phyloP scores from a whole-genome alignment of 2,329 filamentous ascomycete species.

The Verticillium nonalfalfae region DNA sequence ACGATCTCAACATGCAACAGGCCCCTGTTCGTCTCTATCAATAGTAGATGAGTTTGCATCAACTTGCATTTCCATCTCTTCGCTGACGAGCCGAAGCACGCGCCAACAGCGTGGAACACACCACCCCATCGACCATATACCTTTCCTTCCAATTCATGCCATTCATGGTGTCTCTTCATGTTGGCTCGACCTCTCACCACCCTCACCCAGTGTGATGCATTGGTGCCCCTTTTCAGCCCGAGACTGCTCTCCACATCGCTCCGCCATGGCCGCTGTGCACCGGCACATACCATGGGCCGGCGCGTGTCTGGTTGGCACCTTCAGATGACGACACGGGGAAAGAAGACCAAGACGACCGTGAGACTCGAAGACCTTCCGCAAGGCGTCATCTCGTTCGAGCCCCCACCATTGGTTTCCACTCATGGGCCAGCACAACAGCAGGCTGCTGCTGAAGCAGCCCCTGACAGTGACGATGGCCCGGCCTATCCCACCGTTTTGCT shows the following conservation, averaged over 20 bases:
- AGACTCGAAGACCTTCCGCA: slow-evolving; percentile 53
- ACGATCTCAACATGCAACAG: neutral
- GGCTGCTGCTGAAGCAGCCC: slow-evolving; percentile 23
- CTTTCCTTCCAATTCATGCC: neutral
- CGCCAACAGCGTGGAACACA: neutral
- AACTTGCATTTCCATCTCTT: neutral
- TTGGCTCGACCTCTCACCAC: slow-evolving; percentile 9
- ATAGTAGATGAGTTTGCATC: neutral
- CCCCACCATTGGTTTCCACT: slow-evolving; percentile 3
- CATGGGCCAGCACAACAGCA: slow-evolving; percentile 2
- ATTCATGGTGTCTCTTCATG: slow-evolving; percentile 10
- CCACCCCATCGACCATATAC: neutral
- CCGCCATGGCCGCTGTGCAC: slow-evolving; percentile 3
- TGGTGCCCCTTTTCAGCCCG: neutral
- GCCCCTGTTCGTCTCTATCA: neutral
- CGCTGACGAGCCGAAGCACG: slow-evolving; percentile 2
- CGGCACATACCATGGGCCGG: neutral
- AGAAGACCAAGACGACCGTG: slow-evolving; percentile 48
- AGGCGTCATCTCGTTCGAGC: slow-evolving; percentile 33
- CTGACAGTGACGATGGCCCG: slow-evolving; percentile 39
- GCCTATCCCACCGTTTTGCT: slow-evolving; percentile 82
- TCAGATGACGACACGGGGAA: slow-evolving; percentile 30
- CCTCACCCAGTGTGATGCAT: slow-evolving; percentile 8
- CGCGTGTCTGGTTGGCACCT: neutral
- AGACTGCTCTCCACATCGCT: slow-evolving; percentile 4